Evolutionary conservation across 345 rosid species (phyloP).

Genomic region (Dimocarpus longan): DNA sequence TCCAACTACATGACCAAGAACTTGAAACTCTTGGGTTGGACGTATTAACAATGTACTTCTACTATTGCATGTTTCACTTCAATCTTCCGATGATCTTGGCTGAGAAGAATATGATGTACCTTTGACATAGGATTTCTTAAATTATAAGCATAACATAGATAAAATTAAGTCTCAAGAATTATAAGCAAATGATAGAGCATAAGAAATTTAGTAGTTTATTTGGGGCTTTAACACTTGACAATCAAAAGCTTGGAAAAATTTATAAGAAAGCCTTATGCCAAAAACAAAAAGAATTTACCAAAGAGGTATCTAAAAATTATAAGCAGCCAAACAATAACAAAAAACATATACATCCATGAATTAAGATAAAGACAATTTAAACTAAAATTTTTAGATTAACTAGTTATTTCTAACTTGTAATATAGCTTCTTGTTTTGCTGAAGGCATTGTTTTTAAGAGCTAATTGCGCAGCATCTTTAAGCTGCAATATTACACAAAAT

Average conservation of each 20-base stretch:
- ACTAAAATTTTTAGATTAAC: background rate
- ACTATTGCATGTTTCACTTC: too few relatives aligned
- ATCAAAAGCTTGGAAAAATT: background rate
- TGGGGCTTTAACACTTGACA: background rate
- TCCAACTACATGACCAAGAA: too few relatives aligned
- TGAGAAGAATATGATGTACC: too few relatives aligned
- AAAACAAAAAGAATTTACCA: background rate
- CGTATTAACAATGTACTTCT: too few relatives aligned
- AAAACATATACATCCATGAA: slow-evolving; percentile 6
- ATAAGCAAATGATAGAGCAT: background rate
- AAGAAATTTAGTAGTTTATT: background rate
- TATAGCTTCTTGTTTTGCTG: slow-evolving; percentile 91
- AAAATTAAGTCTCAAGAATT: slow-evolving; percentile 2
- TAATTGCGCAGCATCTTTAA: slow-evolving; percentile 92
- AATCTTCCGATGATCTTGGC: too few relatives aligned
- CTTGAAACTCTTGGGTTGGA: too few relatives aligned
- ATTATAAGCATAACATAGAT: background rate
- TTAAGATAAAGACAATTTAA: background rate
- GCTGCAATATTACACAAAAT: slow-evolving; percentile 49
- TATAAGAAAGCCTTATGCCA: background rate
- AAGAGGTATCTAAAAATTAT: background rate
- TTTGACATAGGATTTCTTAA: too few relatives aligned
- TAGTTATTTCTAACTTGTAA: slow-evolving; percentile 64
- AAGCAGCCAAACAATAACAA: background rate
- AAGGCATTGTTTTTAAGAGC: slow-evolving; percentile 94